A percentile compares a stretch with the other conserved stretches of the same genome.
Evolutionary conservation across 768 basidiomycete genomes (phyloP).

Genomic region (Trametes meyenii): DNA sequence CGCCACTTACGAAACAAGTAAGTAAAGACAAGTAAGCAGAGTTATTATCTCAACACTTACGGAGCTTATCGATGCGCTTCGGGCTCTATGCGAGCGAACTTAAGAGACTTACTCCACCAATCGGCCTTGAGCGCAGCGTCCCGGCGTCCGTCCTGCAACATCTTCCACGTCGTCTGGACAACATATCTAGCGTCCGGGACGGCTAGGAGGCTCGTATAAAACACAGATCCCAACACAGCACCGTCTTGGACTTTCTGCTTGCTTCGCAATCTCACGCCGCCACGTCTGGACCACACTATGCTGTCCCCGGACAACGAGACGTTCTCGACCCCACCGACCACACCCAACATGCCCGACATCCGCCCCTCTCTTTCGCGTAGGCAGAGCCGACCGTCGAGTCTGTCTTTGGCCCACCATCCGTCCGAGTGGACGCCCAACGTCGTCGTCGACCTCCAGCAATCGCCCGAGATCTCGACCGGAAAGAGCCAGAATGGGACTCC

Average conservation of each 20-base stretch:
- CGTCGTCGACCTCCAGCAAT: slow-evolving; percentile 41
- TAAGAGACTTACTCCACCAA: slow-evolving; percentile 9
- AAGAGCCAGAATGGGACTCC: slow-evolving; percentile 4
- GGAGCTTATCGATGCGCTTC: too few species aligned
- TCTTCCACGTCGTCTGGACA: slow-evolving; percentile 23
- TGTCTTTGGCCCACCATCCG: slow-evolving; percentile 36
- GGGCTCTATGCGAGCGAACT: too few species aligned
- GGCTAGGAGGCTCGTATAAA: slow-evolving; percentile 1
- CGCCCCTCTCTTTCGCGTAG: slow-evolving; percentile 44
- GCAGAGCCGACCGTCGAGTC: slow-evolving; percentile 37
- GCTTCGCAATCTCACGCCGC: slow-evolving; percentile 1
- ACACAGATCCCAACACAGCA: background rate
- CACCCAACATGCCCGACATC: slow-evolving; percentile 37
- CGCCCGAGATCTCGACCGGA: slow-evolving; percentile 24
- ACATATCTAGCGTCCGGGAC: slow-evolving; percentile 10
- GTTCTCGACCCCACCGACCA: slow-evolving; percentile 49
- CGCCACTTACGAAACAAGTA: too few species aligned
- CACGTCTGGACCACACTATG: slow-evolving; percentile 21
- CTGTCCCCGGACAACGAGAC: slow-evolving; percentile 41
- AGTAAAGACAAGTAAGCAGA: too few species aligned
- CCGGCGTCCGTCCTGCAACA: background rate
- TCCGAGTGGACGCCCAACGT: slow-evolving; percentile 40
- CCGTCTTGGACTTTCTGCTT: background rate
- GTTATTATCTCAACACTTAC: too few species aligned
- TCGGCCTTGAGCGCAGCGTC: background rate